Base-by-base conservation (phyloP, 768 basidiomycete species). In the Multifurca ochricompacta region DNA sequence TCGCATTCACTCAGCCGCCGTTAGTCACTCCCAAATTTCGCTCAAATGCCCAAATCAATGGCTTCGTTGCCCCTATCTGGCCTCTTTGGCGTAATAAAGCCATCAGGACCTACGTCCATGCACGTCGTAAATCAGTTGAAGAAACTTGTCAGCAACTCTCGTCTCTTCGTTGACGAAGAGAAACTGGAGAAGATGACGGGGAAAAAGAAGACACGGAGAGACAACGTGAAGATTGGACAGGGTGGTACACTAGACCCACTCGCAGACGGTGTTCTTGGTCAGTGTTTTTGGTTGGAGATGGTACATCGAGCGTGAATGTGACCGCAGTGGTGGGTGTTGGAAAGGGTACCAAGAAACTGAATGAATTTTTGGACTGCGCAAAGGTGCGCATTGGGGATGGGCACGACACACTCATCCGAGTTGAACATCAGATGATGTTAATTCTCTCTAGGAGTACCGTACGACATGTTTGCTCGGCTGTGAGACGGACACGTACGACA, bases 201-300 rank as follows among this genome's bases (percentile, higher is more conserved):
- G n/a, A 69, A 73, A 49, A 74, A 73, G 23, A 77, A 76, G 57
- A 67, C 70, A 41, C 68, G 69, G 48, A 65, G 54, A 51, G 76
- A 79, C 19, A 64, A 69, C 2, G 73, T 93, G 49, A 94, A 95
- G 70, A 80, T 94, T 45, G 93, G 92, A 1, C 90, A 93, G 68
- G 92, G 92, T 27, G 93, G 96, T 4, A 99, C 96, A 3, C 73
- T 99, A 46, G 96, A 99, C 72, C 96, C 96, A 14, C 76, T 98
- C 32, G 96, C 96, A 5, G 91, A 96, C 68, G 95, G 95, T 40
- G 91, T 96, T 14, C 73, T 97, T 59, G 91, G 93, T 93, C 66
- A 61, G 76, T 62, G 54, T 44, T 16, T 46, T 28, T 31, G 6
- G 37, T 10, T 34, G 16, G 43, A 27, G 45, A 30, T 27, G 54